Evolutionary conservation across 2,329 filamentous ascomycete species (phyloP), one percentile per base, ranked within the genome.

Genomic region (Exophiala aquamarina): DNA sequence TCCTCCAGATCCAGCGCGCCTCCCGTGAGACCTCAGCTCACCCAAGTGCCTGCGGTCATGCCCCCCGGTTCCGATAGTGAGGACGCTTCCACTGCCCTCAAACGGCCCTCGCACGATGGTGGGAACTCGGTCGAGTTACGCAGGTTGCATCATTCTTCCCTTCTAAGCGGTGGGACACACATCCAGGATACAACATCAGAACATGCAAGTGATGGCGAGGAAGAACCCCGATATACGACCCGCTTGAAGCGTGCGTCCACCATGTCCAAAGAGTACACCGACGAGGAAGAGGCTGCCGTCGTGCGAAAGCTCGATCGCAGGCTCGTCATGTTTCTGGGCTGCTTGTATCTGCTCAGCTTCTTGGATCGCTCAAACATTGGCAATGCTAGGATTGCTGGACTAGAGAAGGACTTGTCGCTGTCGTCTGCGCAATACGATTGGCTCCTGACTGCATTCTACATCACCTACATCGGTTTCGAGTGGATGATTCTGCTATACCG

Each of bases 281-380:
- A 72, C 2, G 84, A 90, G 44, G 90, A 96, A 65, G 90, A 94
- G 63, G 70, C 66, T 17, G 72, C 74, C 3, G 83, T 94, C 7
- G 75, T 90, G 46, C 76, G 74, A 61, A 90, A 87, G 69, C 82
- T 95, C 57, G 90, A 95, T 65, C 75, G 81, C 46, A 81, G 78
- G 55, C 76, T 96, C 43, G 88, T 95, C 4, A 65, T 87, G 1
- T 94, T 95, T 63, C 77, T 95, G 54, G 86, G 88, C 9, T 65
- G 92, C 49, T 75, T 95, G 10, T 96, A 93, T 64, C 79, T 94
- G 74, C 73, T 95, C 52, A 86, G 84, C 54, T 95, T 95, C 63
- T 69, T 95, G 56, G 90, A 95, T 66, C 78, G 90, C 56, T 91
- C 87, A 14, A 95, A 80, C 61, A 79, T 80, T 52, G 80, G 81